Percentiles rank a stretch among this genome's conserved stretches.
These are phyloP conservation scores for Fusarium sp. DNA, from an alignment of 2,329 filamentous ascomycete species.

Conservation along the genomic window DNA sequence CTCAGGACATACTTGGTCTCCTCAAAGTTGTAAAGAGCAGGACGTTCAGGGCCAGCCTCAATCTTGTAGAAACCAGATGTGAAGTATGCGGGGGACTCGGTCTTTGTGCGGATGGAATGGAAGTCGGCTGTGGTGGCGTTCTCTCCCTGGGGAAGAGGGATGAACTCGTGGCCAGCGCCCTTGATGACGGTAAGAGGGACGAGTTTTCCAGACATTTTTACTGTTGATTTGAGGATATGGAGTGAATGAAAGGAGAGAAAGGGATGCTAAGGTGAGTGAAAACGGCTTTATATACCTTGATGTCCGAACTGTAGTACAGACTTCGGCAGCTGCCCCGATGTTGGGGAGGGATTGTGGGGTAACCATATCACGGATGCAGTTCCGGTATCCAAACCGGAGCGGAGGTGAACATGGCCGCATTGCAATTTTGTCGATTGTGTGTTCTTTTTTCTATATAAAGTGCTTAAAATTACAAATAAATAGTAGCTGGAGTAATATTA, in stretches of 20 bases:
- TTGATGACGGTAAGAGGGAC: conserved; percentile 47
- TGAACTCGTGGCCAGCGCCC: conserved; percentile 45
- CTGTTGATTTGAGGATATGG: not conserved
- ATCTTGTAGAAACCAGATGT: conserved; percentile 48
- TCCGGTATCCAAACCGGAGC: conserved; percentile 19
- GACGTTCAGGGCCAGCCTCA: conserved; percentile 37
- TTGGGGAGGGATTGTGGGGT: conserved; percentile 20
- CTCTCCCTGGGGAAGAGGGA: conserved; percentile 42
- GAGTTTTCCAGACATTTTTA: conserved; percentile 40
- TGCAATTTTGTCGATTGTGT: too few species aligned
- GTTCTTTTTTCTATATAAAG: fast-evolving
- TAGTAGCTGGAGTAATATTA: fast-evolving
- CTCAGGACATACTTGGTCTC: conserved; percentile 47
- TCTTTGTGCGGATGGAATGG: conserved; percentile 47
- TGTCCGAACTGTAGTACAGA: not conserved
- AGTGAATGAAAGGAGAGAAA: not conserved
- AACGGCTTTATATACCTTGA: conserved; percentile 18
- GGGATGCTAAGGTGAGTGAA: not conserved
- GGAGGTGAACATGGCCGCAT: not conserved
- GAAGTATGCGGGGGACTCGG: conserved; percentile 42
- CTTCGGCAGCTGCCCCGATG: conserved; percentile 34
- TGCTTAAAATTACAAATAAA: too few species aligned
- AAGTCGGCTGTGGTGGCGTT: conserved; percentile 47
- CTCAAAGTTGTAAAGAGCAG: conserved; percentile 44
- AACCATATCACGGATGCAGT: conserved; percentile 17